These are phyloP conservation scores for Thielaviopsis cerberus DNA, from an alignment of 2,329 filamentous ascomycete genomes.

Conservation along the genomic window DNA sequence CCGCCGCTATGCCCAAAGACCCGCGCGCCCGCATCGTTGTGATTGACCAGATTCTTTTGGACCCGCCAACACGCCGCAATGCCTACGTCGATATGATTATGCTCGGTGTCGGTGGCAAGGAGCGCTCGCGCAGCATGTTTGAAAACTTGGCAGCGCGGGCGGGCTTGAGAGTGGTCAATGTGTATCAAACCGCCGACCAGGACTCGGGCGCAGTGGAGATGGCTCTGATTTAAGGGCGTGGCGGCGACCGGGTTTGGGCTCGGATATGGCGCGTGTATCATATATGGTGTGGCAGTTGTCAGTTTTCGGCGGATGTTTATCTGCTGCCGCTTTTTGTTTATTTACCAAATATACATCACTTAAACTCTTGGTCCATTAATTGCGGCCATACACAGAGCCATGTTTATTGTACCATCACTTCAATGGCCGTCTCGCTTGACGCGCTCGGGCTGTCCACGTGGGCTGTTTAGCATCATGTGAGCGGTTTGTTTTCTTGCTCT, in stretches of 20 bases:
- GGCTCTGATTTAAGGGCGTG: not conserved
- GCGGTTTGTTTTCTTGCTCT: too few species aligned
- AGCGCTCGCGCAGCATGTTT: conserved; percentile 17
- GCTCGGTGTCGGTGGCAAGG: conserved; percentile 19
- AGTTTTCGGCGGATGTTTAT: not conserved
- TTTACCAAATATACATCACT: too few species aligned
- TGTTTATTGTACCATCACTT: too few species aligned
- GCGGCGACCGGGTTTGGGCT: not conserved
- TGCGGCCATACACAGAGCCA: too few species aligned
- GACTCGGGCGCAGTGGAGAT: conserved; percentile 1
- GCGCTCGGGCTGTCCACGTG: too few species aligned
- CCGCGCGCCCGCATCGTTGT: conserved; percentile 18
- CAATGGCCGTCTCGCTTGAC: too few species aligned
- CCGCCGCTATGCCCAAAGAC: conserved; percentile 12
- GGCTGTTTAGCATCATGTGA: too few species aligned
- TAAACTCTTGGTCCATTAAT: too few species aligned
- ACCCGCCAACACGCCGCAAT: conserved; percentile 15
- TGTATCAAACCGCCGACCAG: conserved; percentile 3
- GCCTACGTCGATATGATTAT: conserved; percentile 19
- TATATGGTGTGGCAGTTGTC: not conserved
- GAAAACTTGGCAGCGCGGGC: conserved; percentile 14
- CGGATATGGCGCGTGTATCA: not conserved
- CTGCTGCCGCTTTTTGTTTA: too few species aligned
- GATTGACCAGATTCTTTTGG: conserved; percentile 18
- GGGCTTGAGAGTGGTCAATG: conserved; percentile 16